Evolutionary conservation across 192 early-diverging fungal species (phyloP), one percentile per base, ranked within the genome.

Genomic region (Dissophora ornata): DNA sequence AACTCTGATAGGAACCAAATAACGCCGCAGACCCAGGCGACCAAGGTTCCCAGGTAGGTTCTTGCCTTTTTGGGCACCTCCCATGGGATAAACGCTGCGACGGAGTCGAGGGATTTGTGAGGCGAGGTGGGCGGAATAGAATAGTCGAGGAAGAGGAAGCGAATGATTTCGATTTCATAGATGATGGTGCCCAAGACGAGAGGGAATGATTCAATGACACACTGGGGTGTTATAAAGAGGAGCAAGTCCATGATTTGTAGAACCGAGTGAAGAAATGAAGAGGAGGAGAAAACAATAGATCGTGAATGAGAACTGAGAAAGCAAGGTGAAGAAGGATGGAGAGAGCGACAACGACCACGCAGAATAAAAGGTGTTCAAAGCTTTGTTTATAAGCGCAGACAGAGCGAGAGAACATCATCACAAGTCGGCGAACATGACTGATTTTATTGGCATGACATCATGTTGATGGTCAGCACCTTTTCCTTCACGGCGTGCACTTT

Each of bases 1-100:
- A 68, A 52, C 32, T 68, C 66, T 19, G 66, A 68, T 15, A 68
- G 29, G 38, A 58, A 51, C 55, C 66, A 68, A 15, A 58, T 19
- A n/a, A 68, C 6, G 3, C 66, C 47, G 28, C 66, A 68, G 36
- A 46, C 0, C 32, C 55, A 50, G 26, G 66, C 34, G 25, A 42
- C 38, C 16, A 68, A 29, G 0, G 18, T 18, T 4, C 66, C 66
- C 15, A 48, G 55, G 51, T 51, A 58, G 3, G 66, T 57, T 5
- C n/a, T 51, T 13, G 56, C 7, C 4, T 57, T 26, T 15, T 50
- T n/a, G 0, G 66, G 56, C 2, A 51, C 28, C 15, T 34, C 12
- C 60, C 60, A 62, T 26, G 66, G 66, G 7, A 68, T n/a, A 38
- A 68, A 9, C 7, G 36, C 46, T 4, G 32, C 24, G 4, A 58